phyloP scores from a whole-genome alignment of 805 yeast genomes.

The Saturnispora ahearnii region DNA sequence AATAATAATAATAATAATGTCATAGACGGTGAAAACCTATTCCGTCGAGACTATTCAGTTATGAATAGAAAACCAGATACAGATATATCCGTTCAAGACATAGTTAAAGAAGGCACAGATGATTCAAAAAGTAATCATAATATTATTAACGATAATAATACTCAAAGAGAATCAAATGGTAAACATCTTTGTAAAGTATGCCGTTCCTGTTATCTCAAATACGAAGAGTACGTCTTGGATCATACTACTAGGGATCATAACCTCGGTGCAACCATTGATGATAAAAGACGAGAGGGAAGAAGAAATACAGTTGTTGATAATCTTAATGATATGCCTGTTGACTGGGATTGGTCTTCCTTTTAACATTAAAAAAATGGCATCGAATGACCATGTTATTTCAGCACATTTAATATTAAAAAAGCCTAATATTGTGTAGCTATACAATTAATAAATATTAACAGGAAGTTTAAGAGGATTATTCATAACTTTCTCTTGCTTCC shows the following conservation, averaged over 20 bases:
- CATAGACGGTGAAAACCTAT: background rate
- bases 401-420: background rate
- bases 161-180: slow-evolving; percentile 11
- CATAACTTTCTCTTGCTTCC: background rate
- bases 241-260: slow-evolving; percentile 25
- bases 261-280: slow-evolving; percentile 16
- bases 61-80: background rate
- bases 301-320: slow-evolving; percentile 13
- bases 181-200: slow-evolving; percentile 30
- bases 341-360: slow-evolving; percentile 35
- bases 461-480: background rate
- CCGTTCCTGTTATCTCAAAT: slow-evolving; percentile 26
- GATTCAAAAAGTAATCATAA: background rate
- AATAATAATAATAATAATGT: background rate
- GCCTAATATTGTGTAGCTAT: background rate
- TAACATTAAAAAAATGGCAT: slow-evolving; percentile 8
- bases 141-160: background rate
- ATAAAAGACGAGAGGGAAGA: slow-evolving; percentile 12
- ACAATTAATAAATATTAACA: background rate
- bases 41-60: background rate
- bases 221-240: slow-evolving; percentile 27
- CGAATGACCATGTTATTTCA: background rate
- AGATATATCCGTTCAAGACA: background rate
- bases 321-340: slow-evolving; percentile 24
- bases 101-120: background rate